phyloP scores from a whole-genome alignment of 108 stramenopile genomes.

The Halocafeteria seosinensis region DNA sequence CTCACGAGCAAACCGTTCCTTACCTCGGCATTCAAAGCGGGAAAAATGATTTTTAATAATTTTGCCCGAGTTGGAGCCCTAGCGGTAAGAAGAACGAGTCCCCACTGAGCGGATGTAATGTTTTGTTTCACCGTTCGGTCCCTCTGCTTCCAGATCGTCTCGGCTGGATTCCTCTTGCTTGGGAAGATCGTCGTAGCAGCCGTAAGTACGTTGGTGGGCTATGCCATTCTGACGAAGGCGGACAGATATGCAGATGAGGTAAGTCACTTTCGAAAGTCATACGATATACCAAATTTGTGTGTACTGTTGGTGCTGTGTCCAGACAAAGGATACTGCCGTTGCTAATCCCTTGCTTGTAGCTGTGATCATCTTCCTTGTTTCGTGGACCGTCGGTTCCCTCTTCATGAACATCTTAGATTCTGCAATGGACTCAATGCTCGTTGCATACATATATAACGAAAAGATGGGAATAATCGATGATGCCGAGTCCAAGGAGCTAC shows the following conservation, averaged over 20 bases:
- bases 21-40: neutral
- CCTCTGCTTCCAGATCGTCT: too few relatives aligned
- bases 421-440: neutral
- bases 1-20: constrained; percentile 4
- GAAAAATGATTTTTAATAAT: neutral
- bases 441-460: neutral
- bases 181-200: neutral
- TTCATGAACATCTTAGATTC: neutral
- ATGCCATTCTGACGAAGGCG: neutral
- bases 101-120: too few relatives aligned
- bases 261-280: too few relatives aligned
- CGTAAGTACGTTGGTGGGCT: neutral
- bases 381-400: neutral
- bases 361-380: neutral
- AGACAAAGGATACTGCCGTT: neutral
- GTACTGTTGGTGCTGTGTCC: too few relatives aligned
- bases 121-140: too few relatives aligned
- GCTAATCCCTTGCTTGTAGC: neutral
- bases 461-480: too few relatives aligned
- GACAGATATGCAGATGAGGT: neutral
- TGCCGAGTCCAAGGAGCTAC: too few relatives aligned
- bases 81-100: too few relatives aligned
- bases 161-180: neutral
- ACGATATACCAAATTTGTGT: too few relatives aligned
- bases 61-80: neutral